phyloP scores from a whole-genome alignment of 768 basidiomycete species.

The Suillus brevipes region DNA sequence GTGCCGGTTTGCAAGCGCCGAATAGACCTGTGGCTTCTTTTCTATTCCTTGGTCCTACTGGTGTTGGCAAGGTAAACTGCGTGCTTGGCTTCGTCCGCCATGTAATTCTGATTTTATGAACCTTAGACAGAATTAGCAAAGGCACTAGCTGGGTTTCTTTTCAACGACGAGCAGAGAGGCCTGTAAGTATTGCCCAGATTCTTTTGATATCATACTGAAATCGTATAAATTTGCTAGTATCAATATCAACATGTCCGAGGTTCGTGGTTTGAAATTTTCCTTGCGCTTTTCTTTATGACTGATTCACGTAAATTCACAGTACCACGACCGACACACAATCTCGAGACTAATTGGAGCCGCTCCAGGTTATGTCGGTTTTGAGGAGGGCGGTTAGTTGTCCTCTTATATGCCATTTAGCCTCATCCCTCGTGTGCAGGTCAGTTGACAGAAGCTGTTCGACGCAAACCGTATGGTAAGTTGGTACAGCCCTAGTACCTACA shows the following conservation, averaged over 20 bases:
- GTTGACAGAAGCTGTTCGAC: slow-evolving; percentile 63
- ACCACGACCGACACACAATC: slow-evolving; percentile 89
- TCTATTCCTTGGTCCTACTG: slow-evolving; percentile 87
- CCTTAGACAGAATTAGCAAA: slow-evolving; percentile 85
- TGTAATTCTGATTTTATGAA: slow-evolving; percentile 8
- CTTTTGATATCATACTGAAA: not conserved
- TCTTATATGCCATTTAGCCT: not conserved
- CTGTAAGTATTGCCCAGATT: slow-evolving; percentile 50
- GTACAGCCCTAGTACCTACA: not conserved
- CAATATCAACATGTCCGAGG: slow-evolving; percentile 94
- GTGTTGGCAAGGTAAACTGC: slow-evolving; percentile 70
- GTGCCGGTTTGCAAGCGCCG: slow-evolving; percentile 87
- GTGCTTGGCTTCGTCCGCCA: not conserved
- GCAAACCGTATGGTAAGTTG: slow-evolving; percentile 53
- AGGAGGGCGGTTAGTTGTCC: slow-evolving; percentile 58
- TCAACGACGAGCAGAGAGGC: slow-evolving; percentile 84
- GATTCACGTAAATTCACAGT: slow-evolving; percentile 42
- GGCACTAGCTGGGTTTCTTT: slow-evolving; percentile 84
- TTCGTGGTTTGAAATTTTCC: slow-evolving; percentile 14
- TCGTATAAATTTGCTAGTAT: slow-evolving; percentile 49
- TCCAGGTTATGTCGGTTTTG: slow-evolving; percentile 84
- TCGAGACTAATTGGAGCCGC: slow-evolving; percentile 90
- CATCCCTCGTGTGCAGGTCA: slow-evolving; percentile 40
- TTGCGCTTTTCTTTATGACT: not conserved
- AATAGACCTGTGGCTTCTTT: slow-evolving; percentile 91